These are phyloP conservation scores for Mucor ambiguus DNA, from an alignment of 371 early-diverging fungal species.

Conservation along the genomic window DNA sequence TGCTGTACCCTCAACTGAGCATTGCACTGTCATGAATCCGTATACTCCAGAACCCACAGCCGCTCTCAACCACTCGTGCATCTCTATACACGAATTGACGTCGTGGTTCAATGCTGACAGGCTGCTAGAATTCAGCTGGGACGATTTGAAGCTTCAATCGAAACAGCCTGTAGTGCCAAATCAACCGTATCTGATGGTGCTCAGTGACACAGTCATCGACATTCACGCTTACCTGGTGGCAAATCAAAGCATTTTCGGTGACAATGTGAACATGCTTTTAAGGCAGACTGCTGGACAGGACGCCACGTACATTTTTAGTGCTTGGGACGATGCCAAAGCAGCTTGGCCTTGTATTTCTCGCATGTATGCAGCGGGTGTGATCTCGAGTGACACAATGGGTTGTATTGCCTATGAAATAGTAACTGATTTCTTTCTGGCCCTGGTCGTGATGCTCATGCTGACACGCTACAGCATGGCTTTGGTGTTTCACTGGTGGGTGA, in stretches of 20 bases:
- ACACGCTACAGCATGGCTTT: conserved; percentile 85
- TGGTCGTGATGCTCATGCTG: conserved; percentile 71
- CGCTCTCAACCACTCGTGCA: background rate
- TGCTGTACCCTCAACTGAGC: background rate
- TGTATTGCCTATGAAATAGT: conserved; percentile 85
- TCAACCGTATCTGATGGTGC: conserved; percentile 2
- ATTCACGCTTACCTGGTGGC: conserved; percentile 3
- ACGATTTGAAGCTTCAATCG: background rate
- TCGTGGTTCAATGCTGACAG: background rate
- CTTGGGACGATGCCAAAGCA: conserved; percentile 49
- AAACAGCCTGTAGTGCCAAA: background rate
- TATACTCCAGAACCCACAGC: conserved; percentile 1
- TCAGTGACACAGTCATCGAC: conserved; percentile 12
- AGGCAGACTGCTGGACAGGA: conserved; percentile 58
- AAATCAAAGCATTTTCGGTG: conserved; percentile 2
- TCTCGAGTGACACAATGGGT: conserved; percentile 82
- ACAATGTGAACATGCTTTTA: conserved; percentile 29
- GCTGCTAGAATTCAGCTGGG: conserved; percentile 8
- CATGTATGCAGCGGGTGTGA: conserved; percentile 74
- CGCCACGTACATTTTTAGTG: conserved; percentile 68
- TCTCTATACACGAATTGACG: conserved; percentile 1
- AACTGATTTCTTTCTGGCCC: conserved; percentile 61
- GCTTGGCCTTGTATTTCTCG: conserved; percentile 61
- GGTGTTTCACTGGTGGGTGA: conserved; percentile 82
- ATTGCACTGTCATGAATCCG: conserved; percentile 1